These are phyloP conservation scores for Nannochloris sp. DNA, from an alignment of 139 green algal genomes.

Conservation along the genomic window DNA sequence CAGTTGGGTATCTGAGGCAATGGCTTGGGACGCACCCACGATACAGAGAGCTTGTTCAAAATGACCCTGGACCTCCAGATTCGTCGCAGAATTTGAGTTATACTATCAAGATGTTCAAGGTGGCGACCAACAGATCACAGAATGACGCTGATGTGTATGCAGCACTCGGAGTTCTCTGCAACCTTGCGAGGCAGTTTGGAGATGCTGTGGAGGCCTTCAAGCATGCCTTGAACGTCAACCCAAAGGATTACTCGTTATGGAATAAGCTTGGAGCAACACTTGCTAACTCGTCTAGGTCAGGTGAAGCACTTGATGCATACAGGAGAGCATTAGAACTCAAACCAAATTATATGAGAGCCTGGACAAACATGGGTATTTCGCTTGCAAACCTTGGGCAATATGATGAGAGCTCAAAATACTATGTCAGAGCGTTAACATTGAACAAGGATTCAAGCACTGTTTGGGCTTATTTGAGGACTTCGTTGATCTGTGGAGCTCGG, in stretches of 20 bases:
- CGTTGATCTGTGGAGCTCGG: conserved; percentile 58
- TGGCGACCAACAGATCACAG: conserved; percentile 20
- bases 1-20: conserved; percentile 49
- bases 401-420: conserved; percentile 70
- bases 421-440: conserved; percentile 76
- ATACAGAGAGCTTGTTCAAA: conserved; percentile 24
- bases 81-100: conserved; percentile 46
- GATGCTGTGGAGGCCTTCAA: conserved; percentile 48
- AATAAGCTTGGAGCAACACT: conserved; percentile 94
- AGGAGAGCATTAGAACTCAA: conserved; percentile 88
- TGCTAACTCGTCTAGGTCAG: conserved; percentile 72
- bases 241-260: conserved; percentile 82
- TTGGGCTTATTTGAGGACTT: conserved; percentile 93
- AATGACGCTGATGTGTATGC: conserved; percentile 71
- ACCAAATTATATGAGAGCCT: conserved; percentile 98
- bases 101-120: conserved; percentile 40
- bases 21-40: conserved; percentile 67
- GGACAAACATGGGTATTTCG: conserved; percentile 97
- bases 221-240: conserved; percentile 52
- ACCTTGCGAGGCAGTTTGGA: conserved; percentile 75
- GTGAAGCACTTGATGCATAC: conserved; percentile 78
- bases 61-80: conserved; percentile 20
- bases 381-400: conserved; percentile 81
- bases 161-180: conserved; percentile 89
- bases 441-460: conserved; percentile 70